phyloP scores from a whole-genome alignment of 345 rosid genomes.

The Nasturtium officinale region DNA sequence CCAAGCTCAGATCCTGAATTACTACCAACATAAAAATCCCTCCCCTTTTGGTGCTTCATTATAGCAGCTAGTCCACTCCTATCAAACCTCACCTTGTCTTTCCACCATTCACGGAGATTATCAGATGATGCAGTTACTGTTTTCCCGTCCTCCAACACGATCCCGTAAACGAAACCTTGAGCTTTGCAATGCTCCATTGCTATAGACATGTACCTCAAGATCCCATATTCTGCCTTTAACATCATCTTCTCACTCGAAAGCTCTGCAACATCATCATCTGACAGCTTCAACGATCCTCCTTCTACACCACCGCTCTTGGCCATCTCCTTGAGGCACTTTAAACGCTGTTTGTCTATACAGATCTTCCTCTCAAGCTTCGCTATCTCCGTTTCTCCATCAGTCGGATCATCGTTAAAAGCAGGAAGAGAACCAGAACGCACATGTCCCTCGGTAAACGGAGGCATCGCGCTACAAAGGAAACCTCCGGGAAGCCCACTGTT shows the following conservation, averaged over 20 bases:
- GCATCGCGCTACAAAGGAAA: not conserved
- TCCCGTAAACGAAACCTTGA: conserved; percentile 92
- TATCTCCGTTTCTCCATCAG: conserved; percentile 71
- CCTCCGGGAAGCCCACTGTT: not conserved
- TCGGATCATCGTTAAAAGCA: conserved; percentile 53
- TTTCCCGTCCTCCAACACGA: conserved; percentile 82
- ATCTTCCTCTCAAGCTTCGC: conserved; percentile 85
- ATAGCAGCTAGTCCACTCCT: conserved; percentile 92
- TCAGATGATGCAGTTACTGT: conserved; percentile 93
- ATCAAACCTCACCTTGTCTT: conserved; percentile 90
- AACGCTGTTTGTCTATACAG: conserved; percentile 78
- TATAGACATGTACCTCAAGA: conserved; percentile 83
- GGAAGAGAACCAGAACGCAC: conserved; percentile 3
- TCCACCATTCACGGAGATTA: conserved; percentile 97
- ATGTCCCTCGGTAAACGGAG: conserved; percentile 52
- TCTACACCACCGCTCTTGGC: conserved; percentile 50
- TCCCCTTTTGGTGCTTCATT: conserved; percentile 69
- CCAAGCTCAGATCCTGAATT: conserved; percentile 52
- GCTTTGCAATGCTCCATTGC: conserved; percentile 87
- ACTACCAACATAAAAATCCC: conserved; percentile 46
- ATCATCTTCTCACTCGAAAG: conserved; percentile 57
- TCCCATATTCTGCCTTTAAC: conserved; percentile 84
- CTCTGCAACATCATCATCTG: conserved; percentile 44
- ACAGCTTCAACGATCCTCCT: conserved; percentile 45
- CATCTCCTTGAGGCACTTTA: conserved; percentile 75